Evolutionary conservation across 768 basidiomycete species (phyloP).

Genomic region (Lactarius akahatsu): DNA sequence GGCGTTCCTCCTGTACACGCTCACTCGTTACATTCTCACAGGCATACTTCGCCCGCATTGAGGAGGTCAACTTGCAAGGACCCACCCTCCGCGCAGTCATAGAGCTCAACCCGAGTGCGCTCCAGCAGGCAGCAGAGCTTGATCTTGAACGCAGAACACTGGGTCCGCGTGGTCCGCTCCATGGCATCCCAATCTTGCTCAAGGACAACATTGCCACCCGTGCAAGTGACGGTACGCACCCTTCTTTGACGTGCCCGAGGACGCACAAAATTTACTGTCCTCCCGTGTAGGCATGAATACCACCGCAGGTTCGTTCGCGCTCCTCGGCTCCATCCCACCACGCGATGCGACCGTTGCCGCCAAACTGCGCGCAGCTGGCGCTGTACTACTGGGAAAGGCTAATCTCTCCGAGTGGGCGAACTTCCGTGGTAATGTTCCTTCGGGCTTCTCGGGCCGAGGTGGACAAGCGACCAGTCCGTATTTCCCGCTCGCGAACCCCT

Average conservation of each 20-base stretch:
- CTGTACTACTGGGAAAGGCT: conserved; percentile 44
- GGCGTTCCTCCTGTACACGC: neutral
- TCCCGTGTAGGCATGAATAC: conserved; percentile 40
- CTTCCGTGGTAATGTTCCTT: conserved; percentile 39
- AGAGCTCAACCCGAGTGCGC: conserved; percentile 42
- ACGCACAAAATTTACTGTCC: conserved; percentile 32
- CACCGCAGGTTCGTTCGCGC: conserved; percentile 39
- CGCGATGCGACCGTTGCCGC: conserved; percentile 38
- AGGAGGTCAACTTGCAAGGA: conserved; percentile 44
- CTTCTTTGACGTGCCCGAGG: neutral
- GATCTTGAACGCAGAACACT: conserved; percentile 31
- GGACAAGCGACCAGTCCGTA: conserved; percentile 47
- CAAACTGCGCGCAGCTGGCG: conserved; percentile 38
- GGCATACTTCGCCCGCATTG: conserved; percentile 45
- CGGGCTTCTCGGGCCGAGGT: conserved; percentile 49
- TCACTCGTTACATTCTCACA: conserved; percentile 16
- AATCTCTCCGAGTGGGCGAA: conserved; percentile 46
- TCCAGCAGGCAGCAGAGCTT: conserved; percentile 38
- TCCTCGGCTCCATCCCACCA: conserved; percentile 38
- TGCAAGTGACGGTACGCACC: conserved; percentile 34
- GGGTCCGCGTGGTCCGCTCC: conserved; percentile 35
- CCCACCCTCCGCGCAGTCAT: conserved; percentile 42
- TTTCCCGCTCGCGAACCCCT: conserved; percentile 43
- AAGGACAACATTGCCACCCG: conserved; percentile 41
- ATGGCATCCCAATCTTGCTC: conserved; percentile 39